A percentile compares a stretch with the other conserved stretches of the same genome.
Evolutionary conservation across 352 stramenopile species (phyloP).

Genomic region (Phytophthora foliorum): DNA sequence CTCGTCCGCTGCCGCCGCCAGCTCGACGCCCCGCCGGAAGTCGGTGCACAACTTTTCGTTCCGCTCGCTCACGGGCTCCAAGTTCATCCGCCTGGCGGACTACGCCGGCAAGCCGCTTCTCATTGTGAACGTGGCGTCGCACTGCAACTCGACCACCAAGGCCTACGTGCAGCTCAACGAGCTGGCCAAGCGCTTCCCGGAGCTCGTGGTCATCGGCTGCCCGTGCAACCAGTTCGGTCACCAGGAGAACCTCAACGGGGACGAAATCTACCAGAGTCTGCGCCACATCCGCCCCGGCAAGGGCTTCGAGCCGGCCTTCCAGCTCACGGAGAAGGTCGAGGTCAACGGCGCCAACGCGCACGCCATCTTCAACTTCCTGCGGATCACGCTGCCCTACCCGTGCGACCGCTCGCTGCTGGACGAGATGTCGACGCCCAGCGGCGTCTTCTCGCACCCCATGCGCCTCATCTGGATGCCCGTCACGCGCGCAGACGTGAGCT

Average conservation of each 20-base stretch:
- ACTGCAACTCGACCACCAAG: conserved; percentile 85
- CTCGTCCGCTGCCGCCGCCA: conserved; percentile 29
- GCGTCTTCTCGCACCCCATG: conserved; percentile 86
- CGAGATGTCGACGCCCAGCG: conserved; percentile 81
- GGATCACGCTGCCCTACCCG: conserved; percentile 74
- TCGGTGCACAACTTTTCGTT: conserved; percentile 84
- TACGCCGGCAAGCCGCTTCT: conserved; percentile 73
- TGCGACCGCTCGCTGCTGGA: conserved; percentile 82
- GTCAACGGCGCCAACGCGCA: conserved; percentile 85
- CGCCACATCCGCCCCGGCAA: conserved; percentile 79
- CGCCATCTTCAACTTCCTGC: conserved; percentile 82
- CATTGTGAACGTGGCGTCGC: conserved; percentile 84
- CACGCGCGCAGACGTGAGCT: conserved; percentile 80
- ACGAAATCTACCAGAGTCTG: conserved; percentile 82
- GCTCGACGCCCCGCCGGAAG: conserved; percentile 46
- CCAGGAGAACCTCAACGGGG: conserved; percentile 84
- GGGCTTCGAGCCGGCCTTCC: conserved; percentile 76
- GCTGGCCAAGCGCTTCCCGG: conserved; percentile 63
- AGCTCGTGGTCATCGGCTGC: conserved; percentile 78
- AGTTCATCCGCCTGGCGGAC: conserved; percentile 74
- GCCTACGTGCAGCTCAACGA: conserved; percentile 82
- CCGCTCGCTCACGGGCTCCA: conserved; percentile 65
- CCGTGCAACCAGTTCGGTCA: conserved; percentile 88
- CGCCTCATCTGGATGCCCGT: conserved; percentile 89
- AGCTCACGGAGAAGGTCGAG: conserved; percentile 83